phyloP scores from a whole-genome alignment of 768 basidiomycete genomes.

The Mycena floridula region DNA sequence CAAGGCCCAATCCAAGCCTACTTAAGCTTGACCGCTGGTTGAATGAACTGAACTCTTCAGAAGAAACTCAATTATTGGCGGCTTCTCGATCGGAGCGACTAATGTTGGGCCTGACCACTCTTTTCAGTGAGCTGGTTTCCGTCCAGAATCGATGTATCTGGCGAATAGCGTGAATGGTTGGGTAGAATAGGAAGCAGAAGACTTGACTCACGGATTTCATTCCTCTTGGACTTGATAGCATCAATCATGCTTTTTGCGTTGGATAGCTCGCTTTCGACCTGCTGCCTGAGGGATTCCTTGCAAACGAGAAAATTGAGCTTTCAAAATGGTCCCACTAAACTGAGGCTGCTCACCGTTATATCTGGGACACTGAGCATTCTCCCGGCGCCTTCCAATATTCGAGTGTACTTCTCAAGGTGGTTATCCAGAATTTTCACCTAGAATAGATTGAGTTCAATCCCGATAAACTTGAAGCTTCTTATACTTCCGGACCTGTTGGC shows the following conservation, averaged over 20 bases:
- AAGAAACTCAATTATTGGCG: slow-evolving; percentile 26
- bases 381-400: slow-evolving; percentile 90
- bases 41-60: too few species aligned
- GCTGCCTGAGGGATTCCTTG: slow-evolving; percentile 57
- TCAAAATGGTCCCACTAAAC: slow-evolving; percentile 9
- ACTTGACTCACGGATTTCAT: slow-evolving; percentile 53
- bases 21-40: too few species aligned
- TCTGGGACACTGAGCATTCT: slow-evolving; percentile 75
- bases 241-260: slow-evolving; percentile 72
- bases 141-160: slow-evolving; percentile 3
- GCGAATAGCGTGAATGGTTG: not conserved
- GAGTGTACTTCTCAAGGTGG: slow-evolving; percentile 69
- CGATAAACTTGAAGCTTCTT: slow-evolving; percentile 1
- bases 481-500: slow-evolving; percentile 35
- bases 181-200: slow-evolving; percentile 5
- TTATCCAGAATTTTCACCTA: slow-evolving; percentile 65
- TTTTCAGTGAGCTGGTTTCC: slow-evolving; percentile 6
- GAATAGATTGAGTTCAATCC: not conserved
- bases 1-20: too few species aligned
- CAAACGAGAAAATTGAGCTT: slow-evolving; percentile 6
- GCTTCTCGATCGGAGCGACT: slow-evolving; percentile 15
- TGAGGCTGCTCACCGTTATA: slow-evolving; percentile 35
- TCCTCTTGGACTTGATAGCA: slow-evolving; percentile 46
- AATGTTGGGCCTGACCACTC: not conserved
- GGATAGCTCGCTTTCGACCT: slow-evolving; percentile 74